Percentiles rank a stretch among this genome's conserved stretches.
Evolutionary conservation across 2,329 filamentous ascomycete genomes (phyloP).

Genomic region (Claviceps maximensis): DNA sequence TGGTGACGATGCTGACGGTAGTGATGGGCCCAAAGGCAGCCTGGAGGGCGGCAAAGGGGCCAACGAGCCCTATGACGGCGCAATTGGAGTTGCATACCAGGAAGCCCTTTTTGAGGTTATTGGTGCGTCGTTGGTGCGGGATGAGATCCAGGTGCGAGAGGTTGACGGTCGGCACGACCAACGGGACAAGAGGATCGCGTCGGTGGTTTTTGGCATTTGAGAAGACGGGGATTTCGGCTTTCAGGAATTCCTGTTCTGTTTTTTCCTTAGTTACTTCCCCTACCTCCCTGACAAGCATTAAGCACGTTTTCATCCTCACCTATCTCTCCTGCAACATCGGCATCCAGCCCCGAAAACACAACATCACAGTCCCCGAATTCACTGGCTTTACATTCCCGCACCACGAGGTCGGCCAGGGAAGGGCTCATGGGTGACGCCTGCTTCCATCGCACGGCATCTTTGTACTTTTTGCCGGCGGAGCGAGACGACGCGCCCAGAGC

Average conservation of each 20-base stretch:
- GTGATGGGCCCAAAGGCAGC: slow-evolving; percentile 75
- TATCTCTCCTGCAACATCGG: slow-evolving; percentile 82
- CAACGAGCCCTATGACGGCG: slow-evolving; percentile 90
- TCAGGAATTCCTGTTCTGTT: slow-evolving; percentile 78
- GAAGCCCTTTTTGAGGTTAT: slow-evolving; percentile 70
- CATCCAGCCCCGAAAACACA: slow-evolving; percentile 84
- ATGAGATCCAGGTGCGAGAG: slow-evolving; percentile 76
- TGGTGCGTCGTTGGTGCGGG: slow-evolving; percentile 68
- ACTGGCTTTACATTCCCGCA: slow-evolving; percentile 70
- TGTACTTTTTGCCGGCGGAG: slow-evolving; percentile 87
- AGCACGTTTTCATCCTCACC: slow-evolving; percentile 50
- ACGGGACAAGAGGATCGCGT: slow-evolving; percentile 74
- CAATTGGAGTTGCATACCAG: slow-evolving; percentile 97
- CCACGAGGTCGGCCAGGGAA: slow-evolving; percentile 60
- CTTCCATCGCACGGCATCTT: slow-evolving; percentile 91
- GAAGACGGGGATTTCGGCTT: slow-evolving; percentile 80
- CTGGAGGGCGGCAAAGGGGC: slow-evolving; percentile 84
- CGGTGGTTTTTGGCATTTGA: slow-evolving; percentile 98
- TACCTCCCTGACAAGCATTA: too few species aligned
- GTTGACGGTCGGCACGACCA: slow-evolving; percentile 93
- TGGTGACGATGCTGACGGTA: slow-evolving; percentile 65
- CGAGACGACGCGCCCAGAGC: slow-evolving; percentile 81
- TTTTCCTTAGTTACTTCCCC: too few species aligned
- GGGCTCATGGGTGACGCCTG: slow-evolving; percentile 72
- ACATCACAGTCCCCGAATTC: slow-evolving; percentile 85